phyloP scores from a whole-genome alignment of 2,329 filamentous ascomycete genomes.

The Teratosphaeria epicoccoides region DNA sequence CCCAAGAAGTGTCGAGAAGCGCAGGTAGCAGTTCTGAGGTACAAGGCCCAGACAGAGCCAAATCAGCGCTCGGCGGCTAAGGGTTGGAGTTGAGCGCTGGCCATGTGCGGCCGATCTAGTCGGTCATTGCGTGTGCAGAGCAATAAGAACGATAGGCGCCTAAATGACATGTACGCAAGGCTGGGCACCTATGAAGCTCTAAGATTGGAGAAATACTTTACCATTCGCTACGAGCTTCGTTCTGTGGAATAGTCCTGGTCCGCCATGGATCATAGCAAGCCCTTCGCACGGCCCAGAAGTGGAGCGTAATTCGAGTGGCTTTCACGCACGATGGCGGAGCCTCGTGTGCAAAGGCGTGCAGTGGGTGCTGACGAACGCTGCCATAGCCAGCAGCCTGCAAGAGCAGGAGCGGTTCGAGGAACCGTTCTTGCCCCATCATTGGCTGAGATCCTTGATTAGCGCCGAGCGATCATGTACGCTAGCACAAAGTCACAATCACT shows the following conservation, averaged over 20 bases:
- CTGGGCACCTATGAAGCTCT: conserved; percentile 20
- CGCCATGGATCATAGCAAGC: conserved; percentile 8
- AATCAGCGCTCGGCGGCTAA: conserved; percentile 22
- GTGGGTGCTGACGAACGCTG: not conserved
- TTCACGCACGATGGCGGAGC: not conserved
- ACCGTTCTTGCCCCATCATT: not conserved
- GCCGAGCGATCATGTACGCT: not conserved
- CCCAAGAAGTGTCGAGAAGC: conserved; percentile 11
- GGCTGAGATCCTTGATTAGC: not conserved
- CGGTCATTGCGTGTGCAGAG: conserved; percentile 8
- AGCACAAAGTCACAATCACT: not conserved
- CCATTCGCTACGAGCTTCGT: conserved; percentile 19
- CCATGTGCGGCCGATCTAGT: conserved; percentile 5
- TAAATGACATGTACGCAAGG: conserved; percentile 20
- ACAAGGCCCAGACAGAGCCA: conserved; percentile 11
- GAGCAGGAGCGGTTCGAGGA: not conserved
- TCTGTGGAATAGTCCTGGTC: conserved; percentile 9
- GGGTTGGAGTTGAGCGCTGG: conserved; percentile 11
- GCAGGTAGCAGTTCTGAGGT: conserved; percentile 4
- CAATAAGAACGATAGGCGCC: conserved; percentile 14
- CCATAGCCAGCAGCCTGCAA: not conserved
- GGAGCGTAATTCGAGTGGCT: not conserved
- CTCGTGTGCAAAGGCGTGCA: not conserved
- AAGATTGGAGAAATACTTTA: conserved; percentile 8
- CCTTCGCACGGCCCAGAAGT: conserved; percentile 7